Evolutionary conservation across 257 asterid species (phyloP).

Genomic region (Solanum virginianum): DNA sequence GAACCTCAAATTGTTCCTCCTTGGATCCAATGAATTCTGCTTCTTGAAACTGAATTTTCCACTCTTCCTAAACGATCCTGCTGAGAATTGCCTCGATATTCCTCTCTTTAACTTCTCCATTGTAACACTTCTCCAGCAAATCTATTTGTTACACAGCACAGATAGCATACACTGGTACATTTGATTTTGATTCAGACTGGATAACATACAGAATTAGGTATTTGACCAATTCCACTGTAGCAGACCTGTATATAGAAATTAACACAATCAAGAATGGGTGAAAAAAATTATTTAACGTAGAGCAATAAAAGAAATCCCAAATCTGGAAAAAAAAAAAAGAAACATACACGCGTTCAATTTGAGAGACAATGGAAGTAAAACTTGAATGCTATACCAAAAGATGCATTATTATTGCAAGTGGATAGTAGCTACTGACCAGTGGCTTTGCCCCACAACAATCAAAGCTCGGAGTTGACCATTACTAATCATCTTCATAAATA

Average conservation of each 20-base stretch:
- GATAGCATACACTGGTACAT: not conserved
- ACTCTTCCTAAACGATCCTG: conserved; percentile 62
- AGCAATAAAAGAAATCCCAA: not conserved
- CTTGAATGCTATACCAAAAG: not conserved
- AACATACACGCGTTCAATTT: not conserved
- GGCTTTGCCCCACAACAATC: not conserved
- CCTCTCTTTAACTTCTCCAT: conserved; percentile 82
- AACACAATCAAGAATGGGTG: not conserved
- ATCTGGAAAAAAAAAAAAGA: not conserved
- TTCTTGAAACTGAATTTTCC: conserved; percentile 59
- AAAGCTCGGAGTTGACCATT: not conserved
- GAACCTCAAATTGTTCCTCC: conserved; percentile 65
- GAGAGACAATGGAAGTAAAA: not conserved
- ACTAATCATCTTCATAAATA: not conserved
- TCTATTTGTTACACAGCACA: not conserved
- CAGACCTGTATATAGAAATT: not conserved
- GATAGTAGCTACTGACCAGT: not conserved
- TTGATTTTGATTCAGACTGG: not conserved
- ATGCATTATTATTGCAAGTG: not conserved
- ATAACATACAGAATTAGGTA: not conserved
- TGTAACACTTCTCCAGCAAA: not conserved
- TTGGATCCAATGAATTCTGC: conserved; percentile 77
- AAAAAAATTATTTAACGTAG: not conserved
- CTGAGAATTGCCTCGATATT: conserved; percentile 86
- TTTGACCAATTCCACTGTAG: not conserved